Conservation (phyloP, 2,329 filamentous ascomycete species). For the Drechmeria coniospora region DNA sequence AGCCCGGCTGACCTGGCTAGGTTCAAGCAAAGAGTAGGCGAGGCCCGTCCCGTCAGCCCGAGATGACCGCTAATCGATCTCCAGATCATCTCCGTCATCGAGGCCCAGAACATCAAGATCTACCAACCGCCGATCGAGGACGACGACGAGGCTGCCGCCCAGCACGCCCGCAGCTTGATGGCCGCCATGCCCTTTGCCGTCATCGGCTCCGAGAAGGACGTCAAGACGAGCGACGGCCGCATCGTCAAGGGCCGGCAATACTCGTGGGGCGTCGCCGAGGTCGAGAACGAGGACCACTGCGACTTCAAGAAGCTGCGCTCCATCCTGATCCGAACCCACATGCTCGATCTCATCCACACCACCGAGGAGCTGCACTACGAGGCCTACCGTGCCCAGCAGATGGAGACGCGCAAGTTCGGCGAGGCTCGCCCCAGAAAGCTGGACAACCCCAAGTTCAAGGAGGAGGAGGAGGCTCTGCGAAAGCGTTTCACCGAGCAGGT, state of each 20-base stretch:
- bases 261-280: slow-evolving; percentile 97
- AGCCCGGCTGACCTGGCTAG: slow-evolving; percentile 80
- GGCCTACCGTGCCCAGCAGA: slow-evolving; percentile 96
- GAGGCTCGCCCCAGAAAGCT: slow-evolving; percentile 94
- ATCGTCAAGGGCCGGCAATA: slow-evolving; percentile 99
- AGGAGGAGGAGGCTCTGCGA: slow-evolving; percentile 94
- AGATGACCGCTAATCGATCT: slow-evolving; percentile 7
- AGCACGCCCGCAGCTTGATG: slow-evolving; percentile 89
- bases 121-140: slow-evolving; percentile 97
- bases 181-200: slow-evolving; percentile 97
- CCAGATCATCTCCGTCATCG: slow-evolving; percentile 85
- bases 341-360: slow-evolving; percentile 98
- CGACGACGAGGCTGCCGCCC: slow-evolving; percentile 89
- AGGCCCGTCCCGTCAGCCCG: slow-evolving; percentile 9
- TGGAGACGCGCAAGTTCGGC: slow-evolving; percentile 99
- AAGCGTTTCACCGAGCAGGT: slow-evolving; percentile 99
- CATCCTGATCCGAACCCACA: slow-evolving; percentile 96
- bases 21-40: slow-evolving; percentile 91
- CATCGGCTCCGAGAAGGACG: slow-evolving; percentile 97
- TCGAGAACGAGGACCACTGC: slow-evolving; percentile 99
- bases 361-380: slow-evolving; percentile 99
- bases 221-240: slow-evolving; percentile 88
- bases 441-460: slow-evolving; percentile 99
- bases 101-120: slow-evolving; percentile 98
- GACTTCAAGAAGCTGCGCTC: slow-evolving; percentile 99